Conservation (phyloP, 257 asterid genomes). For the Penstemon newberryi region DNA sequence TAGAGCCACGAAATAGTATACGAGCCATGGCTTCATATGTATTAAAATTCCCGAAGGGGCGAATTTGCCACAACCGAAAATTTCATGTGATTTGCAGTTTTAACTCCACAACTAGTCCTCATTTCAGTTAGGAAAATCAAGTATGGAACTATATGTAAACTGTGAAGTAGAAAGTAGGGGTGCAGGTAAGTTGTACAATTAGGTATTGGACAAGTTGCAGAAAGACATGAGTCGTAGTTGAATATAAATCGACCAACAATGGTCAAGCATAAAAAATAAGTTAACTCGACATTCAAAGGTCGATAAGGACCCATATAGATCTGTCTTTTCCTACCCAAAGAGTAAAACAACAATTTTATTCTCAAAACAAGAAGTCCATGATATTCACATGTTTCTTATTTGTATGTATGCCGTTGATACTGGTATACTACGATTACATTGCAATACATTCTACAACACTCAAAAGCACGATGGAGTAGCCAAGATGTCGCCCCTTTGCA, state of each 20-base stretch:
- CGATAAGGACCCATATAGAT: no score
- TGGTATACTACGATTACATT: no score
- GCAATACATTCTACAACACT: no score
- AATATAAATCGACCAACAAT: no score
- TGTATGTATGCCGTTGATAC: no score
- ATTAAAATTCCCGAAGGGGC: constrained; percentile 70
- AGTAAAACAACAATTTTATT: no score
- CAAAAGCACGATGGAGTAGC: background rate
- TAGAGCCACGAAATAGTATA: constrained; percentile 66
- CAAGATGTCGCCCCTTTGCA: background rate
- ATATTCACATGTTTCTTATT: no score
- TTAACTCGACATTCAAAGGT: no score
- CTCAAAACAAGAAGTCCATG: no score
- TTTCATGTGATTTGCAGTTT: constrained; percentile 61
- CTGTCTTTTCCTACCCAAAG: no score
- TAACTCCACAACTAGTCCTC: background rate
- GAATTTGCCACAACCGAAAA: constrained; percentile 86
- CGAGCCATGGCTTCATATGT: constrained; percentile 57
- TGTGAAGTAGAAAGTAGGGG: background rate
- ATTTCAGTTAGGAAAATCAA: background rate
- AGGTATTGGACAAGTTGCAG: constrained; percentile 12
- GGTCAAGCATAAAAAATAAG: no score
- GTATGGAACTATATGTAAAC: background rate
- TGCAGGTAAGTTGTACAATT: constrained; percentile 2
- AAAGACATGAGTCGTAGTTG: background rate